Base-by-base conservation (phyloP, 2,329 filamentous ascomycete species). In the Colletotrichum filicis region DNA sequence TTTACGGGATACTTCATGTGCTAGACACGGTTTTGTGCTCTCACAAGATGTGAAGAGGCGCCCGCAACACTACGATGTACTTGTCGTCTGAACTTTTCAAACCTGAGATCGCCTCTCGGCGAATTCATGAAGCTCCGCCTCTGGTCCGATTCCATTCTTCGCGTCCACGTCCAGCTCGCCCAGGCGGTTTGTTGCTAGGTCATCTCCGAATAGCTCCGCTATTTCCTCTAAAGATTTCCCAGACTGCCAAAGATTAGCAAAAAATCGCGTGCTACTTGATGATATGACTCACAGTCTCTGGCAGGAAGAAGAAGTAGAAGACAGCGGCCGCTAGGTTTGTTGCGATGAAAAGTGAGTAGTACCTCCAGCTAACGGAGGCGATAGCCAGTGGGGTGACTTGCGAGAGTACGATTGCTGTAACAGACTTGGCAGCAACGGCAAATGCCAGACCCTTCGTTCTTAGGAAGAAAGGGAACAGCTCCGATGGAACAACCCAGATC, bases 281-380 rank as follows among this genome's bases (percentile, higher is more conserved):
- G 46, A 52, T 53, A 9, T 46, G 7, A 69, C 65, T 7, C 30
- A 74, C 71, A 5, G 75, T 76, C 24, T 76, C 75, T 11, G 74
- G 75, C 4, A 76, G 66, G 30, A 55, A 74, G 56, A 84, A 77
- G 55, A 79, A 83, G 32, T 83, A 83, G 6, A 83, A 74, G 5
- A 80, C 73, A 0, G 82, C 82, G 1, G 78, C 76, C 0, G 63
- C 74, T 14, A 80, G 55, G 37, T 80, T 78, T 0, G 70, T 77
- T 8, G 77, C 77, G 65, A 84, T 84, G 73, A 84, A 82, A 1
- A 85, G 76, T 3, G 80, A 77, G 71, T 84, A 84, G 71, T 82
- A 71, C 63, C 79, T 81, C 82, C 82, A 84, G 5, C 79, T 75
- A 9, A 84, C 80, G 42, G 77, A 75, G 5, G 79, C 76, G 28